phyloP scores from a whole-genome alignment of 768 basidiomycete genomes.

The Boletus patriciae region DNA sequence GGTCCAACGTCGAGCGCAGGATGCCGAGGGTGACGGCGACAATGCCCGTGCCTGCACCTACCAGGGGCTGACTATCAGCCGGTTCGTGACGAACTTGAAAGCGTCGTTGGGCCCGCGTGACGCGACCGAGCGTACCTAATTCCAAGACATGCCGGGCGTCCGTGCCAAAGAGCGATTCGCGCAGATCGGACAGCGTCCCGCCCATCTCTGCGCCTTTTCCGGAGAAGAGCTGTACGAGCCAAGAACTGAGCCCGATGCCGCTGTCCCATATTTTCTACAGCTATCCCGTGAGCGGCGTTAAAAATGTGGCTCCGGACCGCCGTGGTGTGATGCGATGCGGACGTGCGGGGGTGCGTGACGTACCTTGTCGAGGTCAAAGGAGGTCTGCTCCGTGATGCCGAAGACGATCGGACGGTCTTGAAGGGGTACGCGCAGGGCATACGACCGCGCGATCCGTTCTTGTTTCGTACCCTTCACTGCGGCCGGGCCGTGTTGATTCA shows the following conservation, averaged over 20 bases:
- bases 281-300: conserved; percentile 14
- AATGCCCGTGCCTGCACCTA: conserved; percentile 85
- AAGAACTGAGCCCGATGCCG: conserved; percentile 81
- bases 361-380: conserved; percentile 93
- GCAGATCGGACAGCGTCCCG: conserved; percentile 20
- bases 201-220: neutral
- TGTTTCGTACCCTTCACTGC: conserved; percentile 49
- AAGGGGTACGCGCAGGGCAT: conserved; percentile 4
- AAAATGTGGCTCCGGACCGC: neutral
- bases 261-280: conserved; percentile 95
- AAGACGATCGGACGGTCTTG: conserved; percentile 31
- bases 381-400: conserved; percentile 73
- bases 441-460: conserved; percentile 53
- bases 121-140: conserved; percentile 49
- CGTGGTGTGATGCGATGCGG: neutral
- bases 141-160: conserved; percentile 56
- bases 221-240: conserved; percentile 52
- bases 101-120: neutral
- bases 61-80: neutral
- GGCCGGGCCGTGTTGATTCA: conserved; percentile 14
- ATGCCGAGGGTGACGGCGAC: conserved; percentile 67
- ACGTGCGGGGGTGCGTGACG: conserved; percentile 9
- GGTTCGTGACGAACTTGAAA: neutral
- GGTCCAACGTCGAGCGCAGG: conserved; percentile 43
- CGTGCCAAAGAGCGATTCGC: conserved; percentile 41